Base-by-base conservation (phyloP, 1,284 basidiomycete genomes). In the Boletellus deceptivus region DNA sequence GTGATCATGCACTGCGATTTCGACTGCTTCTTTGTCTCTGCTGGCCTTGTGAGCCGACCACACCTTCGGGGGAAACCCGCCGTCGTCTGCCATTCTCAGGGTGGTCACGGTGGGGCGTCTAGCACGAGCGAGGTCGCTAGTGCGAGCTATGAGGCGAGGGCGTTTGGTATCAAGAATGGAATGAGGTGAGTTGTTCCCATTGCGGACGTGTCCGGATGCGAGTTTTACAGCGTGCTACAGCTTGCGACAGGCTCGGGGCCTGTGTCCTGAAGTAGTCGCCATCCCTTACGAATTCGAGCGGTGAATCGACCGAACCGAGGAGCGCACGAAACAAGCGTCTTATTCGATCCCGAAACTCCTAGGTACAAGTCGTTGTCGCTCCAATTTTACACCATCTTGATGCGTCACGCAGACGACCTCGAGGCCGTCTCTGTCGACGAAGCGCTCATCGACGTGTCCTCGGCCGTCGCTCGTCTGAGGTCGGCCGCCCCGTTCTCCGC, bases 381-480 rank as follows among this genome's bases (percentile, higher is more conserved):
- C 41, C 79, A 88, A 33, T 97, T 98, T 65, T 99, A 99, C 70
- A 91, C 91, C 1, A 88, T 97, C 48, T 76, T 99, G 18, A 90
- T 98, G 79, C 75, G 79, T 0, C 85, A 92, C 60, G 89, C 93
- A 5, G 93, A 98, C 61, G 91, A 95, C 57, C 76, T 98, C 4
- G 88, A 98, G 72, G 94, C 95, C 1, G 95, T 98, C 2, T 96
- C 93, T 6, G 90, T 99, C 2, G 96, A 99, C 59, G 96, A 99
- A 68, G 95, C 93, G 0, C 77, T 98, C 10, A 82, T 98, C 53
- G 95, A 98, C 51, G 91, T 95, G 5, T 88, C 91, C 0, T 80
- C 73, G 9, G 80, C 81, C 0, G 81, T 91, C 38, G 78, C 66
- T 35, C 75, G 75, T 54, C 71, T 78, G 14, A 67, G 63, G 41